Conservation (phyloP, 2,329 filamentous ascomycete genomes). For the Aspergillus aculeatinus region DNA sequence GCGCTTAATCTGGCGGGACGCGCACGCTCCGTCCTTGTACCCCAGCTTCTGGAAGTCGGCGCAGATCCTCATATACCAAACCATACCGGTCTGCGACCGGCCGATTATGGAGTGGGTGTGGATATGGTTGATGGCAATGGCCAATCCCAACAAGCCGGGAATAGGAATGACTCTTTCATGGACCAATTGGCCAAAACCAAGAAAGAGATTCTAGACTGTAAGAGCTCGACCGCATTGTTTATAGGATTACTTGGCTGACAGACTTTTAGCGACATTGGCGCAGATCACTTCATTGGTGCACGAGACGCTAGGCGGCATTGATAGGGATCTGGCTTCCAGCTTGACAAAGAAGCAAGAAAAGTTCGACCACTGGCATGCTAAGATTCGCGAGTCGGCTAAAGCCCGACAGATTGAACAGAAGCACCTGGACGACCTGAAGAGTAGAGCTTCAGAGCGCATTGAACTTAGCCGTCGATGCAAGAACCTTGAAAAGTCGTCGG, state of each 20-base stretch:
- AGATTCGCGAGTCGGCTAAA: constrained; percentile 76
- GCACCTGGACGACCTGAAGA: constrained; percentile 68
- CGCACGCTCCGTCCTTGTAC: constrained; percentile 94
- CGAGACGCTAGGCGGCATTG: constrained; percentile 74
- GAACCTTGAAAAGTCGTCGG: constrained; percentile 73
- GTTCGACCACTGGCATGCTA: constrained; percentile 77
- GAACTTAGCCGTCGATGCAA: constrained; percentile 68
- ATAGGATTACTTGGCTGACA: constrained; percentile 22
- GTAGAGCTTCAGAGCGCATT: constrained; percentile 62
- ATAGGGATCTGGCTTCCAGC: constrained; percentile 75
- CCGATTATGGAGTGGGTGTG: constrained; percentile 90
- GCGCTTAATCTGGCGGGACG: constrained; percentile 90
- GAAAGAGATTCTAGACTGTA: constrained; percentile 48
- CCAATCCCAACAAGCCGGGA: constrained; percentile 49
- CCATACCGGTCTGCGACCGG: constrained; percentile 78
- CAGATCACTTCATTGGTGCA: constrained; percentile 65
- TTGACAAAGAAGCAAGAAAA: constrained; percentile 79
- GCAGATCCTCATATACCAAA: constrained; percentile 92
- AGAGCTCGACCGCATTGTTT: constrained; percentile 9
- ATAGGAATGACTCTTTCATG: constrained; percentile 42
- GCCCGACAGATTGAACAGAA: constrained; percentile 76
- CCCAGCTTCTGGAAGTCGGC: constrained; percentile 92
- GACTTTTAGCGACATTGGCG: constrained; percentile 35
- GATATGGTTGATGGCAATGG: constrained; percentile 55
- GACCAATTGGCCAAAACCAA: constrained; percentile 47